A percentile compares a stretch with the other conserved stretches of the same genome.
phyloP scores from a whole-genome alignment of 2,329 filamentous ascomycete species.

The Claviceps fusiformis region DNA sequence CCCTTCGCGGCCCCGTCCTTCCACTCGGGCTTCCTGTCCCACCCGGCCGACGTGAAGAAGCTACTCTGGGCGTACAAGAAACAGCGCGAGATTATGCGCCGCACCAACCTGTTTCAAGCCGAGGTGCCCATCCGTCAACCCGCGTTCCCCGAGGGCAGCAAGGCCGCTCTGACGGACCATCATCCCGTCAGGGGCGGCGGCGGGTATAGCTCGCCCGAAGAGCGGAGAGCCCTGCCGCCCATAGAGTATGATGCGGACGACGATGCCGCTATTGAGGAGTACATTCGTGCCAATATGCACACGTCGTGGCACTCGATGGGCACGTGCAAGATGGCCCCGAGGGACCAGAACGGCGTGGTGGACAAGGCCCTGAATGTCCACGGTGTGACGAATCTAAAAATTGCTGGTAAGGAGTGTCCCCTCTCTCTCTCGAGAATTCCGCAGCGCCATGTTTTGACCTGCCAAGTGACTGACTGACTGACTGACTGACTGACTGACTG shows the following conservation, averaged over 20 bases:
- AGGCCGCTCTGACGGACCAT: slow-evolving; percentile 20
- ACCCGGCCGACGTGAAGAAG: slow-evolving; percentile 40
- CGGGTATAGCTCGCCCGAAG: slow-evolving; percentile 11
- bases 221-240: slow-evolving; percentile 11
- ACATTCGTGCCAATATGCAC: slow-evolving; percentile 21
- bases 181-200: slow-evolving; percentile 8
- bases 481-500: too few relatives aligned
- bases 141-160: slow-evolving; percentile 25
- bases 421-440: too few relatives aligned
- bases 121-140: slow-evolving; percentile 28
- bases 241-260: slow-evolving; percentile 36
- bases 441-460: background rate
- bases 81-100: slow-evolving; percentile 43
- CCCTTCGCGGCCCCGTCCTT: slow-evolving; percentile 36
- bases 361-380: slow-evolving; percentile 28
- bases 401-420: slow-evolving; percentile 26
- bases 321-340: slow-evolving; percentile 36
- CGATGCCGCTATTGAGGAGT: slow-evolving; percentile 31
- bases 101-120: slow-evolving; percentile 36
- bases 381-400: slow-evolving; percentile 27
- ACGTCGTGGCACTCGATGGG: slow-evolving; percentile 35
- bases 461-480: too few relatives aligned
- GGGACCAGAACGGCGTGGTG: slow-evolving; percentile 30
- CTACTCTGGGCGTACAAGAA: slow-evolving; percentile 52
- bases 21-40: slow-evolving; percentile 34